Base-by-base conservation (phyloP, 1,284 basidiomycete genomes). In the Cutaneotrichosporon curvatum region DNA sequence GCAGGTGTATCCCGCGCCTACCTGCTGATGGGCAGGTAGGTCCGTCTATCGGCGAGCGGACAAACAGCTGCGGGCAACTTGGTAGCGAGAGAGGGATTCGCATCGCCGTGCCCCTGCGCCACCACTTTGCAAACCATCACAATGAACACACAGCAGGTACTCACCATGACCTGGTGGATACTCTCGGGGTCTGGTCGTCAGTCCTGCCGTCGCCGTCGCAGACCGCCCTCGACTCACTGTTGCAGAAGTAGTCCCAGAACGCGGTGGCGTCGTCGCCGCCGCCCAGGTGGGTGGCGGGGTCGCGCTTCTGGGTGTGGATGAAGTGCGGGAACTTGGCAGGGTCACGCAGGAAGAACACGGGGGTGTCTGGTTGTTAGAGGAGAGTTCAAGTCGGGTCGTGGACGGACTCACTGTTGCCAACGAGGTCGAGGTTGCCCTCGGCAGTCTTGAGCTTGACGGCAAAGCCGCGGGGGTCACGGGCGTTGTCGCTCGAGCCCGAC, bases 291-390 rank as follows among this genome's bases (percentile, higher is more conserved):
- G 82, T 61, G 3, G 61, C 60, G 9, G 65, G 65, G 47, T 65
- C 54, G 19, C 88, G 81, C 79, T 95, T 94, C 73, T 91, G 87
- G 30, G 88, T 90, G 76, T 94, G 90, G 61, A 94, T 92, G 75
- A 95, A 92, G 75, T 88, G 81, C 8, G 77, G 75, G 65, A 79
- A 79, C 62, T 78, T 77, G 31, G 70, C 68, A 1, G 73, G 68
- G 61, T 75, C 74, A 34, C 71, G 80, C 59, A 90, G 79, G 77
- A 87, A 88, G 78, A 88, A 88, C 52, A 54, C 18, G 9, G 38
- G 51, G 20, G 43, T 45, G 20, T 32, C 25, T 28, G 25, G 25
- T n/a, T 7, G 25, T 28, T 12, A 28, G 25, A 7, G 25, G n/a
- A n/a, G n/a, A n/a, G n/a, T n/a, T n/a, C n/a, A n/a, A n/a, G n/a